Evolutionary conservation across 2,329 filamentous ascomycete species (phyloP).

Genomic region (Aspergillus versicolor): DNA sequence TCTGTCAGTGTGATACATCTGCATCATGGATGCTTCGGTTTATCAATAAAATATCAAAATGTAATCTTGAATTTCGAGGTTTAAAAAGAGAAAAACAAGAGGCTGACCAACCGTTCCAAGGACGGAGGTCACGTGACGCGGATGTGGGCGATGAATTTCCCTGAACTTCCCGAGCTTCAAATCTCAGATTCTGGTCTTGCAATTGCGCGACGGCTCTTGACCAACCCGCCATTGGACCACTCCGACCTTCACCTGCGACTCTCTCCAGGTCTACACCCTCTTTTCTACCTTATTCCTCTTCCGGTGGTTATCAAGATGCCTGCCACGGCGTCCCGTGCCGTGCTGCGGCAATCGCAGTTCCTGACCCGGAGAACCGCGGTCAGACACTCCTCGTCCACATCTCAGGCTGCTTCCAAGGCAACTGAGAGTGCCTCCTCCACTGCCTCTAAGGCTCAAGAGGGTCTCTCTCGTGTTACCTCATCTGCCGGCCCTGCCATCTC

Average conservation of each 20-base stretch:
- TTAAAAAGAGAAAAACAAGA: neutral
- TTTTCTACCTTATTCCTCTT: conserved; percentile 25
- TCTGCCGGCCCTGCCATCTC: conserved; percentile 76
- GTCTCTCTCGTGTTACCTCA: conserved; percentile 76
- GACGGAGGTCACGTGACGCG: conserved; percentile 16
- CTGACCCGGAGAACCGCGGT: conserved; percentile 46
- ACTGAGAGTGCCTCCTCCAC: conserved; percentile 43
- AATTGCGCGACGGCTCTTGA: conserved; percentile 35
- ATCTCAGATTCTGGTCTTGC: conserved; percentile 40
- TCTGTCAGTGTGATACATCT: neutral
- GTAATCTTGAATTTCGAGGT: neutral
- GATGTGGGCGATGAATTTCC: conserved; percentile 26
- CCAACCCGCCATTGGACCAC: conserved; percentile 41
- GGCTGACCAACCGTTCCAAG: neutral
- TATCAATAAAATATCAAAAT: neutral
- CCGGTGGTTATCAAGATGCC: conserved; percentile 42
- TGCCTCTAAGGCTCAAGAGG: conserved; percentile 70
- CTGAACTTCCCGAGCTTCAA: conserved; percentile 44
- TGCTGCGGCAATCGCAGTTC: conserved; percentile 49
- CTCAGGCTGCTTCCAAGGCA: conserved; percentile 47
- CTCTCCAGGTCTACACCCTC: conserved; percentile 27
- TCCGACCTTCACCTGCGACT: conserved; percentile 32
- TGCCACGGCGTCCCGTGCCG: conserved; percentile 43
- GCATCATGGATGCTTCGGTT: neutral
- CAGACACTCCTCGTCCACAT: conserved; percentile 49